Evolutionary conservation across 306 rosid species (phyloP), one percentile per base, ranked within the genome.

Genomic region (Prunus mongolica): DNA sequence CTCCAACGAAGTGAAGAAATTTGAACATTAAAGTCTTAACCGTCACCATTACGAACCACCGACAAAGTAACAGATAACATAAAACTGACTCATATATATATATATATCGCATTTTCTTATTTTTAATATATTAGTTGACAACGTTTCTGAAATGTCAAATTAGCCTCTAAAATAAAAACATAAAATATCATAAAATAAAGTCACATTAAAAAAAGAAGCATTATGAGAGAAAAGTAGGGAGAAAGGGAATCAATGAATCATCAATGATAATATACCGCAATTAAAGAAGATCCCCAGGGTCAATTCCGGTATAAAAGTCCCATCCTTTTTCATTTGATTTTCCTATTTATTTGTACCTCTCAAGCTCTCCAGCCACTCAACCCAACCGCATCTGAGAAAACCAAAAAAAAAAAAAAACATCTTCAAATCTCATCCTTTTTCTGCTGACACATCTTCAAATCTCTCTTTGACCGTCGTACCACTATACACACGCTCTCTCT

Each of bases 401-500:
- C 25, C 9, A 61, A 25, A 2, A 20, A 7, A 44, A 24, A 24
- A 24, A 2, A n/a, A 45, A 9, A 15, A 15, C 22, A 45, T 57
- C 20, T 27, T 65, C 15, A 46, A 75, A 76, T 62, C 62, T 64
- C 60, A 25, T 62, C 4, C 11, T 44, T 44, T 12, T 3, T 44
- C 8, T 44, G 76, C 76, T 73, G 76, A 73, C 76, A 81, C 84
- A 76, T 80, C 79, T 91, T 79, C 73, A 84, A 89, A 86, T 89
- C 91, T 86, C 81, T 85, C 89, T 89, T 93, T 91, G 98, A 93
- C 98, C 90, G 79, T 88, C 95, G 90, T 89, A 82, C 91, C 87
- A 80, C 91, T 65, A 19, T 20, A 27, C 7, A 38, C 6, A 38
- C 28, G 3, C 64, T 52, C 52, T 68, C 78, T 55, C 67, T 28